phyloP scores from a whole-genome alignment of 1,284 basidiomycete genomes.

The Ustilago nuda region DNA sequence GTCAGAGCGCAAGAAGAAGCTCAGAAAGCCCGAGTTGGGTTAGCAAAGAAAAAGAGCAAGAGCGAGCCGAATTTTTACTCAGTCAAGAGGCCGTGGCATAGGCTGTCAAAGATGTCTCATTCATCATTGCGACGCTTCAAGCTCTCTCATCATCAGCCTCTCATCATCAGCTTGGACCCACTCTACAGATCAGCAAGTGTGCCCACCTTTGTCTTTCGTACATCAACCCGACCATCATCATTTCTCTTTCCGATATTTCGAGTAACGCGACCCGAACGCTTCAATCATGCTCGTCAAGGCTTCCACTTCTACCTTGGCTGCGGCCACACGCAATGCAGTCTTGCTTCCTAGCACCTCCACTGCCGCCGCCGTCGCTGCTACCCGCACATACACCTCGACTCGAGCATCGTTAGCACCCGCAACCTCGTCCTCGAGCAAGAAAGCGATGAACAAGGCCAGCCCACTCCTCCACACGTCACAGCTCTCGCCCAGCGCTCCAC shows the following conservation, averaged over 20 bases:
- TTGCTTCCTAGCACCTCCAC: slow-evolving; percentile 21
- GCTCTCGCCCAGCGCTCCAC: slow-evolving; percentile 58
- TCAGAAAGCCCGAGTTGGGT: background rate
- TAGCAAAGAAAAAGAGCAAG: slow-evolving; percentile 26
- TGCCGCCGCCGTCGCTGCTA: slow-evolving; percentile 10
- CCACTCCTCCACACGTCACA: slow-evolving; percentile 46
- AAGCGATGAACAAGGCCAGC: slow-evolving; percentile 13
- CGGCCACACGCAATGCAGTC: slow-evolving; percentile 20
- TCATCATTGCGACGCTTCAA: slow-evolving; percentile 1
- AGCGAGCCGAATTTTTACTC: background rate
- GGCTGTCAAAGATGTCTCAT: too few relatives aligned
- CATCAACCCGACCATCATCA: slow-evolving; percentile 1
- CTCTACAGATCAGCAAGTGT: too few relatives aligned
- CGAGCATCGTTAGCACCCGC: slow-evolving; percentile 1
- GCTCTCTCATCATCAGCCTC: background rate
- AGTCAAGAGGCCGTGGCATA: background rate
- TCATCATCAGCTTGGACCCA: background rate
- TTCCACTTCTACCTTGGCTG: slow-evolving; percentile 24
- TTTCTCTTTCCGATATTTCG: background rate
- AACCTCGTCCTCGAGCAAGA: background rate
- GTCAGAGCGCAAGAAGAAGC: slow-evolving; percentile 3
- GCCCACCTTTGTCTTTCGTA: background rate
- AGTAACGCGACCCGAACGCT: background rate
- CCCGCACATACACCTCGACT: slow-evolving; percentile 25
- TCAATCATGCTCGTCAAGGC: slow-evolving; percentile 33